Evolutionary conservation across 225 moss, liverwort and hornwort species (phyloP).

Genomic region (Physcomitrium patens): DNA sequence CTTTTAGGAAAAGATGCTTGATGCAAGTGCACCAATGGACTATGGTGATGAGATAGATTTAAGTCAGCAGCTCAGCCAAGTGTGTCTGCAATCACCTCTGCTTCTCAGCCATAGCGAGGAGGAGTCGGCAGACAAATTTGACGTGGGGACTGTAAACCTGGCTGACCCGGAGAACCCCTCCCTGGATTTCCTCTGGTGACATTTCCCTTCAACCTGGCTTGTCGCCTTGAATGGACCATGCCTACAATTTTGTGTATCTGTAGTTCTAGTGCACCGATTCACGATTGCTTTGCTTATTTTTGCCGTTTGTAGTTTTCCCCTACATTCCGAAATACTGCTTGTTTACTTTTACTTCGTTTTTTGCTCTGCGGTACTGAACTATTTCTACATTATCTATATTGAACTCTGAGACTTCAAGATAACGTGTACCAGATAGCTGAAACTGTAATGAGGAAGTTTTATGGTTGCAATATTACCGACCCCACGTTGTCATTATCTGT

Average conservation of each 20-base stretch:
- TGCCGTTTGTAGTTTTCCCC: background rate
- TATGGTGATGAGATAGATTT: constrained; percentile 69
- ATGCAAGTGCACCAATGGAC: constrained; percentile 57
- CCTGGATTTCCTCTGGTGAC: constrained; percentile 88
- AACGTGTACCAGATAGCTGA: background rate
- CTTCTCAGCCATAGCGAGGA: constrained; percentile 37
- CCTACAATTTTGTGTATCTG: background rate
- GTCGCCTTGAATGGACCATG: background rate
- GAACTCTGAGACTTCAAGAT: constrained; percentile 1
- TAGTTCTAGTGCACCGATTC: too few relatives aligned
- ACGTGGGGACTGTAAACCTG: constrained; percentile 51
- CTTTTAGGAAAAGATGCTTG: constrained; percentile 48
- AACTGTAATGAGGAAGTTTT: constrained; percentile 5
- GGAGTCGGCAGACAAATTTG: constrained; percentile 44
- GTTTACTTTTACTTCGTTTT: background rate
- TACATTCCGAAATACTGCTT: too few relatives aligned
- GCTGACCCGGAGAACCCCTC: constrained; percentile 68
- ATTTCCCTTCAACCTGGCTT: background rate
- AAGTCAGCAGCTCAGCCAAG: constrained; percentile 97
- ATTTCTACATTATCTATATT: constrained; percentile 8
- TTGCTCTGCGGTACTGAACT: background rate
- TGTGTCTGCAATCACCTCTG: constrained; percentile 69
- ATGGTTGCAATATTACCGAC: background rate
- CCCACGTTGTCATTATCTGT: constrained; percentile 14
- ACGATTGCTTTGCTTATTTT: background rate